A percentile compares a stretch with the other conserved stretches of the same genome.
These are phyloP conservation scores for Pogostemon cablin DNA, from an alignment of 257 asterid species.

Conservation along the genomic window DNA sequence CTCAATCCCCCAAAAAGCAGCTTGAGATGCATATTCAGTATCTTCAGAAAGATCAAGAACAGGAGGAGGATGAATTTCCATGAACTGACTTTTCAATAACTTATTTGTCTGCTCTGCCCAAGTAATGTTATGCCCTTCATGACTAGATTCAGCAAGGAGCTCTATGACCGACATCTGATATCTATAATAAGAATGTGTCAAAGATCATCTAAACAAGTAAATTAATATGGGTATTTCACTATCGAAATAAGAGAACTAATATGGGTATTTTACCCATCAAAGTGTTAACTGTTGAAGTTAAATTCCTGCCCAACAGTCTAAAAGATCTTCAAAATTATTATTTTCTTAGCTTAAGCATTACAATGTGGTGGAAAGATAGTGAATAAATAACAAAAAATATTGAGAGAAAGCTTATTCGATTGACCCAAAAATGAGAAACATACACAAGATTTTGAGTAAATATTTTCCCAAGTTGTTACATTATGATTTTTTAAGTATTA, in stretches of 20 bases:
- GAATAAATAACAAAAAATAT: too few species aligned
- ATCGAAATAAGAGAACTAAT: too few species aligned
- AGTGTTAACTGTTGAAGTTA: too few species aligned
- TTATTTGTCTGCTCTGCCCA: conserved; percentile 54
- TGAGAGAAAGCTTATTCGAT: not conserved
- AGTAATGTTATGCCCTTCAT: conserved; percentile 47
- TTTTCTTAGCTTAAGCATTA: too few species aligned
- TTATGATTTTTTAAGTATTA: not conserved
- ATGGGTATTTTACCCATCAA: too few species aligned
- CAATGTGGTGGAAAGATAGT: too few species aligned
- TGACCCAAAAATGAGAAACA: conserved; percentile 24
- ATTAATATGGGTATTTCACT: not conserved
- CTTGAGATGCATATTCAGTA: conserved; percentile 81
- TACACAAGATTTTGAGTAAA: not conserved
- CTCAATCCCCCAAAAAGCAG: conserved; percentile 97
- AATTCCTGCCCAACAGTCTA: too few species aligned
- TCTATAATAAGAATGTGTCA: conserved; percentile 46
- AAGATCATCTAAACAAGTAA: conserved; percentile 29
- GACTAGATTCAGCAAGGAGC: conserved; percentile 69
- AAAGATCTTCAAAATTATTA: too few species aligned
- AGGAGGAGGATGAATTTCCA: conserved; percentile 85
- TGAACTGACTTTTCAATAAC: conserved; percentile 44
- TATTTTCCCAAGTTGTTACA: not conserved
- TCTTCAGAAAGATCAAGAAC: conserved; percentile 84
- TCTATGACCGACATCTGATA: conserved; percentile 80